Conservation (phyloP, 1,284 basidiomycete species). For the Sporisorium sorghi region DNA sequence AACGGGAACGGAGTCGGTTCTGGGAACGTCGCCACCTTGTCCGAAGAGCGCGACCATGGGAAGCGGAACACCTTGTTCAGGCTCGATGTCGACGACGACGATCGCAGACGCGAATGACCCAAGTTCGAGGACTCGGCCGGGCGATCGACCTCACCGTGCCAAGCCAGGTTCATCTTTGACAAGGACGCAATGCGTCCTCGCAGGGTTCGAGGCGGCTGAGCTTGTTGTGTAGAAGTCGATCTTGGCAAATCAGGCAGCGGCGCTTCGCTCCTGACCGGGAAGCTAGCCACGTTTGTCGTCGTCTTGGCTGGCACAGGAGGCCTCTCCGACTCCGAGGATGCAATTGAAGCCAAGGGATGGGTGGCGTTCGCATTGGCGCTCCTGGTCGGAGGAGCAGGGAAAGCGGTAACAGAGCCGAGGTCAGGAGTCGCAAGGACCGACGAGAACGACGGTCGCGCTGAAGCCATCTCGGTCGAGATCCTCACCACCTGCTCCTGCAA, state of each 20-base stretch:
- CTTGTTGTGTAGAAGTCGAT: neutral
- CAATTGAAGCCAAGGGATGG: conserved; percentile 10
- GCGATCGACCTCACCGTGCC: conserved; percentile 2
- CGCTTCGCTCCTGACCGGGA: conserved; percentile 1
- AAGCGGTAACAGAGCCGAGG: conserved; percentile 3
- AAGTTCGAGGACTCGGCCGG: neutral
- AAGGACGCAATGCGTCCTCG: conserved; percentile 29
- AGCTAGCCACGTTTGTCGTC: neutral
- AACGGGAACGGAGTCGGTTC: conserved; percentile 27
- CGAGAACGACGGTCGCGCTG: conserved; percentile 28
- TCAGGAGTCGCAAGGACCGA: conserved; percentile 16
- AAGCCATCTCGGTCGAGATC: conserved; percentile 40
- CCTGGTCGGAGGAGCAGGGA: conserved; percentile 15
- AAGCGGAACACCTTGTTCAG: conserved; percentile 47
- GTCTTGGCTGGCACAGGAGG: conserved; percentile 21
- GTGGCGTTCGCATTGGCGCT: neutral
- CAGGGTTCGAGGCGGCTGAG: conserved; percentile 13
- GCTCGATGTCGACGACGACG: conserved; percentile 34
- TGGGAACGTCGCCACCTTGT: conserved; percentile 19
- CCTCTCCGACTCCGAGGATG: conserved; percentile 2
- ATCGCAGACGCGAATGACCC: conserved; percentile 22
- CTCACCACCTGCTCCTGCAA: conserved; percentile 37
- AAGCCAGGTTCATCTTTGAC: conserved; percentile 16
- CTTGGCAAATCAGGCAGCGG: neutral
- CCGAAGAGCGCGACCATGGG: conserved; percentile 30